Evolutionary conservation across 306 rosid species (phyloP).

Genomic region (Comarum palustre): DNA sequence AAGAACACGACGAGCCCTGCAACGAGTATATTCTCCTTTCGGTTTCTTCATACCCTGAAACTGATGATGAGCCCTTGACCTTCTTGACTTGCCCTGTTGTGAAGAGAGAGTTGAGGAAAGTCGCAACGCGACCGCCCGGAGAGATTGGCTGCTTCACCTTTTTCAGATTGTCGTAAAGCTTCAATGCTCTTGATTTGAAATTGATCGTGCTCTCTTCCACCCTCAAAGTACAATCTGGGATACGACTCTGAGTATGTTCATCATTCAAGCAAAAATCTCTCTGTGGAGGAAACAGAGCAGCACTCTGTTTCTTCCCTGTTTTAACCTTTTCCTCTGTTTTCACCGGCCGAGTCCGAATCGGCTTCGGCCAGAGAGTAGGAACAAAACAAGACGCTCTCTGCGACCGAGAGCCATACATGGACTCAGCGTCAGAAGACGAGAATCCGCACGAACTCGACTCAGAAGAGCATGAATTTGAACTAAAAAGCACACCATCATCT

Average conservation of each 20-base stretch:
- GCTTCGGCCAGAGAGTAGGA: conserved; percentile 50
- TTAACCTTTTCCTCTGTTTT: conserved; percentile 37
- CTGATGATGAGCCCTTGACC: conserved; percentile 21
- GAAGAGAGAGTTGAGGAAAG: conserved; percentile 66
- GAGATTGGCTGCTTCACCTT: conserved; percentile 92
- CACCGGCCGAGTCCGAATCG: conserved; percentile 31
- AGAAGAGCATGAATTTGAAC: conserved; percentile 70
- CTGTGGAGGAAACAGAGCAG: conserved; percentile 23
- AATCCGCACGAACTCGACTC: conserved; percentile 78
- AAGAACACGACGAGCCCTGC: conserved; percentile 60
- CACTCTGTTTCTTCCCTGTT: conserved; percentile 33
- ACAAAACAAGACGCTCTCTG: conserved; percentile 48
- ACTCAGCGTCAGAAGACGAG: conserved; percentile 81
- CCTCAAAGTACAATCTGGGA: conserved; percentile 15
- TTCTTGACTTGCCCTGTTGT: conserved; percentile 35
- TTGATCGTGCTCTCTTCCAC: conserved; percentile 40
- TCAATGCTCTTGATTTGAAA: conserved; percentile 70
- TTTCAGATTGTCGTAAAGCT: conserved; percentile 73
- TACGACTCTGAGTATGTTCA: conserved; percentile 19
- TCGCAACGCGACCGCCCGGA: conserved; percentile 68
- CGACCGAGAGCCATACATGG: conserved; percentile 37
- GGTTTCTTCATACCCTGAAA: conserved; percentile 19
- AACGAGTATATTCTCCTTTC: conserved; percentile 39
- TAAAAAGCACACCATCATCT: conserved; percentile 58
- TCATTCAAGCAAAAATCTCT: conserved; percentile 26